Evolutionary conservation across 2,329 filamentous ascomycete species (phyloP), one percentile per base, ranked within the genome.

Genomic region (Pyrenophora tritici-repentis): DNA sequence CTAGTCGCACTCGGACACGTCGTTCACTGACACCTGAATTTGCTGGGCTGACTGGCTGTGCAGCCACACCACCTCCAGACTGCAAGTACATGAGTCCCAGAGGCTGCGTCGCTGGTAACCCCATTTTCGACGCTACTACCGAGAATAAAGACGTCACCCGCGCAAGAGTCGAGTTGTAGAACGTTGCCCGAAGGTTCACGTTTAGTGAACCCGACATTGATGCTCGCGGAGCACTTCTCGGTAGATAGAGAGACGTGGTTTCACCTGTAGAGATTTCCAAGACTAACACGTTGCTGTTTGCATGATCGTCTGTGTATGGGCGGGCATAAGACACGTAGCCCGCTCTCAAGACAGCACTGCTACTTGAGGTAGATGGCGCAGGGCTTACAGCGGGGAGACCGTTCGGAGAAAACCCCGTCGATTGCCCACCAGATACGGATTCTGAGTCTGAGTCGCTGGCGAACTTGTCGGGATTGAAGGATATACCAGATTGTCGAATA

Each of bases 401-500:
- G 65, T 24, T 74, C 47, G 26, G 62, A n/a, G 66, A 65, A 1
- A 47, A 35, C 3, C 55, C 58, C 16, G 59, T 41, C 10, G 63
- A 64, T 14, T 58, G 50, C 2, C 47, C 57, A 12, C 54, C 47
- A 9, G 62, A 61, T 4, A 52, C 47, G 8, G 61, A 59, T 13
- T 52, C 58, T 53, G 63, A 63, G 29, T 53, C 57, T 4, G 60
- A 53, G 10, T 50, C 58, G 45, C 55, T 24, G 48, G 43, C 12
- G 44, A 66, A 72, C 50, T 42, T 59, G 58, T 88, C 86, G 7
- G 75, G 72, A 1, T 76, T 76, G 58, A 94, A 82, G 13, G 85
- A 84, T 39, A 97, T 79, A 12, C 93, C 93, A 2, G 89, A 91
- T 64, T 93, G 92, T 29, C 93, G 85, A n/a, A 97, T 83, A 65